These are phyloP conservation scores for Mycosphaerella sp. DNA, from an alignment of 2,329 filamentous ascomycete genomes.

Conservation along the genomic window DNA sequence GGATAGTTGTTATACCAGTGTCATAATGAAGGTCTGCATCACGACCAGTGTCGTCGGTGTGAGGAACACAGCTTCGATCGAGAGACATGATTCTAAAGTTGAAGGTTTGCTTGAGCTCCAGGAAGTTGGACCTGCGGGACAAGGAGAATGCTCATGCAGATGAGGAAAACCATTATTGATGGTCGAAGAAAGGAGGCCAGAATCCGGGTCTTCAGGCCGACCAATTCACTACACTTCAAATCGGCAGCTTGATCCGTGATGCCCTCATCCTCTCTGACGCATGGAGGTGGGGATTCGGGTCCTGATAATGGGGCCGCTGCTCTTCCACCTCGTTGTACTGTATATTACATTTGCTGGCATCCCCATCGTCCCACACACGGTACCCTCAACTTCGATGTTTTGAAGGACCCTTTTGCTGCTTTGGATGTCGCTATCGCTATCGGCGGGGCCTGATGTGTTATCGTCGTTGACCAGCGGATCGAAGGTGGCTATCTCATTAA, in stretches of 20 bases:
- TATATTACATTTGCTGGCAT: too few species aligned
- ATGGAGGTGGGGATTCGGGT: too few species aligned
- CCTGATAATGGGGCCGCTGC: too few species aligned
- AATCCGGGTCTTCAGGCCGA: slow-evolving; percentile 1
- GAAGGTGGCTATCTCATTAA: too few species aligned
- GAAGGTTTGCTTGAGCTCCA: slow-evolving; percentile 47
- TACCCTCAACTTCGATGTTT: too few species aligned
- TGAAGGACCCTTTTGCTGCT: too few species aligned
- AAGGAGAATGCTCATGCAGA: slow-evolving; percentile 52
- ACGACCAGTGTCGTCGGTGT: slow-evolving; percentile 59
- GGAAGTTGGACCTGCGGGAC: slow-evolving; percentile 50
- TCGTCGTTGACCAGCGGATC: too few species aligned
- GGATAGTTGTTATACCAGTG: slow-evolving; percentile 51
- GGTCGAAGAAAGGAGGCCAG: slow-evolving; percentile 26
- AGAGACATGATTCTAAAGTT: slow-evolving; percentile 45
- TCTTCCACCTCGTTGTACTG: too few species aligned
- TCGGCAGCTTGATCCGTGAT: background rate
- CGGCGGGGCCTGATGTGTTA: too few species aligned
- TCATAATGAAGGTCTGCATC: slow-evolving; percentile 51
- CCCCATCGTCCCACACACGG: too few species aligned
- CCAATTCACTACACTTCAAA: background rate
- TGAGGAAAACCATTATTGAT: slow-evolving; percentile 63
- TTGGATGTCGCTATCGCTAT: too few species aligned
- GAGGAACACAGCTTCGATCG: slow-evolving; percentile 49
- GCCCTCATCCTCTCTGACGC: too few species aligned